Base-by-base conservation (phyloP, 179 eudicot species). In the Corrigiola litoralis region DNA sequence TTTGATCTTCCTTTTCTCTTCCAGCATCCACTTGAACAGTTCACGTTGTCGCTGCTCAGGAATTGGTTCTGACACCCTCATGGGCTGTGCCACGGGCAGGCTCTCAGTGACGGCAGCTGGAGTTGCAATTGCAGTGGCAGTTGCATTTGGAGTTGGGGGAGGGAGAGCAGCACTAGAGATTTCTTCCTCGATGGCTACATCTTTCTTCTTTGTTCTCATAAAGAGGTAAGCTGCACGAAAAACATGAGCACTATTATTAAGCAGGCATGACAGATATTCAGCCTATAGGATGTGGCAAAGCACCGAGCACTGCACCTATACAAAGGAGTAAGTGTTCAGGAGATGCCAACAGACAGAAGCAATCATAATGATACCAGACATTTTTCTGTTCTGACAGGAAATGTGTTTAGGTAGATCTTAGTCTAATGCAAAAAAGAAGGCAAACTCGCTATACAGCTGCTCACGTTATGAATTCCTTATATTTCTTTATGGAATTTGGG, bases 1-100 rank as follows among this genome's bases (percentile, higher is more conserved):
- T 76, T 94, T 87, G 68, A 90, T 67, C 83, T 86, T 94, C 69
- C 97, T 77, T 81, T 87, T 94, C 83, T 90, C 99, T 72, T 90
- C 96, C 73, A 94, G 72, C 51, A 90, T 67, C 97, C 97, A 94
- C 76, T 92, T 90, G 81, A 87, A 92, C 51, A 92, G 75, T 64
- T 90, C 95, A 4, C 89, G 84, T 70, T 90, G 98, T 64, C 82
- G 87, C 73, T 81, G 75, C 65, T 75, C 83, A 0, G 97, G 97
- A 48, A 92, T 79, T 14, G 85, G 87, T 48, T 78, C 85, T 3
- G 61, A 77, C 37, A 71, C 32, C 60, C 74, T 83, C 42, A 79
- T 65, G 45, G 82, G 80, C 77, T 73, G 79, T 1, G 55, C 47
- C 16, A 73, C 28, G 3, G 88, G 71, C 6, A 71, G 65, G 61